Evolutionary conservation across 306 rosid species (phyloP).

Genomic region (Fragaria ananassa): DNA sequence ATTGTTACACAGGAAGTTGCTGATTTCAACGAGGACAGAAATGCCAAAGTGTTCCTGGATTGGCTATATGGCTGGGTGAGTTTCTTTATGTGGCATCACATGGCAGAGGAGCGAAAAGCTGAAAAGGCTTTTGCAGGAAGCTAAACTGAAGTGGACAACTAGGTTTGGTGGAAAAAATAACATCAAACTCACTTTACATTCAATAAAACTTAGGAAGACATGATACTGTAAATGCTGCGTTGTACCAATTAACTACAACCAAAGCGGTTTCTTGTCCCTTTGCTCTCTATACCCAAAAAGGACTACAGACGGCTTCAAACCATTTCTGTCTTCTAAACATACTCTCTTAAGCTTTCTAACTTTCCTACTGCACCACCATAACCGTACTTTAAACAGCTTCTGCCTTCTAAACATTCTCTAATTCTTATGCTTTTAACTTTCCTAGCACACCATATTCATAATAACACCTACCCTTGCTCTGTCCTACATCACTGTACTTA

Average conservation of each 20-base stretch:
- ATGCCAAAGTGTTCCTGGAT: not conserved
- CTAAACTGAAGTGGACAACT: not conserved
- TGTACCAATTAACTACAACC: not conserved
- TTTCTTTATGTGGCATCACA: not conserved
- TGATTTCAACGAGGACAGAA: not conserved
- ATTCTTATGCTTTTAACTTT: not conserved
- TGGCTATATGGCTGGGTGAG: not conserved
- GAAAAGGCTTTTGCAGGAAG: not conserved
- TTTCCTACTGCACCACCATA: not conserved
- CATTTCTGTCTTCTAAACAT: not conserved
- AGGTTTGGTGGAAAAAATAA: not conserved
- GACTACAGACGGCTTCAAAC: not conserved
- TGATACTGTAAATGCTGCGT: not conserved
- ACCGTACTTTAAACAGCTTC: not conserved
- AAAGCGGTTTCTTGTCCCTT: not conserved
- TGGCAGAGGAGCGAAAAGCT: not conserved
- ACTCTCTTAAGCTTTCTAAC: not conserved
- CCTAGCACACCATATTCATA: not conserved
- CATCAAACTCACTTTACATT: not conserved
- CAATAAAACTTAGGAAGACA: not conserved
- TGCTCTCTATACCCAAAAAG: not conserved
- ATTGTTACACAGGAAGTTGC: not conserved
- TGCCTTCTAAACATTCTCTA: not conserved
- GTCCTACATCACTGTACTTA: not conserved
- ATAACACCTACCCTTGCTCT: not conserved